Base-by-base conservation (phyloP, 2,329 filamentous ascomycete genomes). In the Diplodia scrobiculata region DNA sequence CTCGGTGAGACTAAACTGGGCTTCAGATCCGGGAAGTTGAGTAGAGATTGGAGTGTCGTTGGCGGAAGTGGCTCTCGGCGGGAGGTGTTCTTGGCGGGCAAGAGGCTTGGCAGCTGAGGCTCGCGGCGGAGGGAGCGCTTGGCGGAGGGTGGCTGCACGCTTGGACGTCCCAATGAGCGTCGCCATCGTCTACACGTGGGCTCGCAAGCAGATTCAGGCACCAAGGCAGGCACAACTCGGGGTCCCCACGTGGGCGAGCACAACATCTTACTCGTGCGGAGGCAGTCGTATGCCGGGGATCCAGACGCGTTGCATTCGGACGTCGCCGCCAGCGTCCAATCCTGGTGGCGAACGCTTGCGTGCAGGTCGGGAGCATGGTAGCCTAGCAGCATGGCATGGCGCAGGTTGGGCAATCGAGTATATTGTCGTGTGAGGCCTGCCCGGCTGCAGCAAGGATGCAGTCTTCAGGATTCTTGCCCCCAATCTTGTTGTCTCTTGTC, bases 1-100 rank as follows among this genome's bases (percentile, higher is more conserved):
- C 7, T 3, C 2, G 34, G 34, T 36, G 34, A 10, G 2, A 48
- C 38, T 7, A 17, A 48, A 48, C 9, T 7, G 25, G 55, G 17
- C 38, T 21, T 13, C 19, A n/a, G 25, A 51, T 11, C 45, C 58
- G 27, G 21, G 25, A 17, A 14, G 2, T 38, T 17, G 27, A 13
- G 58, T n/a, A 17, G n/a, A 32, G 11, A 11, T 29, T 60, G 17
- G 21, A 14, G 41, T 50, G 58, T 10, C 13, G 41, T 50, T 36
- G 58, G 58, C 45, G 58, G 41, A 62, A 14, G 41, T 13, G 58
- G 17, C 41, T 14, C 41, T 60, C 48, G 58, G 58, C 41, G 58
- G 38, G 29, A 17, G 36, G 14, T 25, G 21, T n/a, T 7, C 55
- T 60, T 47, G 58, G 58, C 58, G 58, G 58, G 51, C 45, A 6